These are phyloP conservation scores for Tolypocladium nubicola DNA, from an alignment of 2,329 filamentous ascomycete species.

Conservation along the genomic window DNA sequence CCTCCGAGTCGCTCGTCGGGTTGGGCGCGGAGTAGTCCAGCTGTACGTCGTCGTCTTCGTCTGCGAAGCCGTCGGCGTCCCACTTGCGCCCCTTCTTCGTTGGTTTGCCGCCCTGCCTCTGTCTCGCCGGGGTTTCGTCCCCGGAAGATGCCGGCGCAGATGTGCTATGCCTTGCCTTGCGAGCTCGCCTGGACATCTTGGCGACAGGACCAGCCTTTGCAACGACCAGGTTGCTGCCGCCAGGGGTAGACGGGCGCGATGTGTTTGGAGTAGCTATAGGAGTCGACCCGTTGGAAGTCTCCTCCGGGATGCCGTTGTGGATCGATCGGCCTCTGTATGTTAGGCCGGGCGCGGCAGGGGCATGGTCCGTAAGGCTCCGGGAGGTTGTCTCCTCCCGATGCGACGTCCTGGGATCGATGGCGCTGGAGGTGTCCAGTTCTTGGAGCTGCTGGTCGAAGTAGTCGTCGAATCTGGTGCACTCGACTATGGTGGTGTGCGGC, in stretches of 20 bases:
- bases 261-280: conserved; percentile 61
- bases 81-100: conserved; percentile 92
- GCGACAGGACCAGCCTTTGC: conserved; percentile 64
- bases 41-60: conserved; percentile 64
- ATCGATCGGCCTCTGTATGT: conserved; percentile 28
- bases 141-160: conserved; percentile 66
- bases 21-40: conserved; percentile 79
- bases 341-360: conserved; percentile 23
- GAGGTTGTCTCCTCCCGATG: conserved; percentile 23
- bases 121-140: conserved; percentile 58
- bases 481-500: conserved; percentile 64
- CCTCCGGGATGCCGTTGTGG: conserved; percentile 21
- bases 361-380: conserved; percentile 12
- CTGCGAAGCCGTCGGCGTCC: conserved; percentile 80
- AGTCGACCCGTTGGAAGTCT: conserved; percentile 54
- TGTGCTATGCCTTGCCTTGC: conserved; percentile 56
- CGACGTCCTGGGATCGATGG: conserved; percentile 14
- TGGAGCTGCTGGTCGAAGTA: conserved; percentile 92
- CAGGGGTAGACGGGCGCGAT: conserved; percentile 71
- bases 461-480: conserved; percentile 72
- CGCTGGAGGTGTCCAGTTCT: conserved; percentile 57
- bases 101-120: conserved; percentile 41
- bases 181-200: conserved; percentile 71
- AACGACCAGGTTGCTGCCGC: conserved; percentile 51
- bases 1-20: conserved; percentile 42